phyloP scores from a whole-genome alignment of 2,329 filamentous ascomycete genomes.

The Fusarium foetens region DNA sequence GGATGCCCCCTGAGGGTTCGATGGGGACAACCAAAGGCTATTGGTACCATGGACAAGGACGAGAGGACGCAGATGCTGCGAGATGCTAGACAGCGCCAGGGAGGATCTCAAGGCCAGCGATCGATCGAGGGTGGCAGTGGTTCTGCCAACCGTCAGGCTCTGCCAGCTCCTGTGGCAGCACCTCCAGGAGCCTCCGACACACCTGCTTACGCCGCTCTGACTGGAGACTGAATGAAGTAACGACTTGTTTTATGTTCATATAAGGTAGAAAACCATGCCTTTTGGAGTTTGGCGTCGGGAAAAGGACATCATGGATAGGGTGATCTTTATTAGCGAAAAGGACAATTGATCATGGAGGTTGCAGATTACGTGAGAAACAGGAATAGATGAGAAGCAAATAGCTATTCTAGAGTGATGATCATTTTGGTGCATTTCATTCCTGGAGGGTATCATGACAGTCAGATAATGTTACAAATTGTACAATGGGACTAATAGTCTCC shows the following conservation, averaged over 20 bases:
- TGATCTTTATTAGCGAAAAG: constrained; percentile 35
- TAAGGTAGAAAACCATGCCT: constrained; percentile 22
- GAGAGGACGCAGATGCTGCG: constrained; percentile 82
- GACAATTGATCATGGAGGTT: constrained; percentile 20
- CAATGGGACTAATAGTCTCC: constrained; percentile 27
- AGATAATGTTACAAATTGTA: constrained; percentile 46
- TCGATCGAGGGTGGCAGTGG: constrained; percentile 47
- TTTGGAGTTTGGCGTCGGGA: constrained; percentile 44
- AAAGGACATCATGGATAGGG: constrained; percentile 19
- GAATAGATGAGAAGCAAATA: constrained; percentile 22
- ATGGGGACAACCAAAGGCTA: constrained; percentile 91
- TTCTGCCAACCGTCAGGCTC: constrained; percentile 39
- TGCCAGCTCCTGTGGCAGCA: constrained; percentile 67
- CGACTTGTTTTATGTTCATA: constrained; percentile 35
- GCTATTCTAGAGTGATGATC: constrained; percentile 29
- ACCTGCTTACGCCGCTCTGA: constrained; percentile 81
- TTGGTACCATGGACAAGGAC: constrained; percentile 91
- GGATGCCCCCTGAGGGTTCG: constrained; percentile 90
- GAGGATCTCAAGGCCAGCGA: constrained; percentile 23
- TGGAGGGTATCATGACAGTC: constrained; percentile 48
- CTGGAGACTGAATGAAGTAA: constrained; percentile 72
- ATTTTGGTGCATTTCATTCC: constrained; percentile 38
- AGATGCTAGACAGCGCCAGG: constrained; percentile 67
- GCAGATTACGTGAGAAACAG: constrained; percentile 19
- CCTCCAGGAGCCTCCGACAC: constrained; percentile 83